phyloP scores from a whole-genome alignment of 371 early-diverging fungal species.

The Umbelopsis sp. region DNA sequence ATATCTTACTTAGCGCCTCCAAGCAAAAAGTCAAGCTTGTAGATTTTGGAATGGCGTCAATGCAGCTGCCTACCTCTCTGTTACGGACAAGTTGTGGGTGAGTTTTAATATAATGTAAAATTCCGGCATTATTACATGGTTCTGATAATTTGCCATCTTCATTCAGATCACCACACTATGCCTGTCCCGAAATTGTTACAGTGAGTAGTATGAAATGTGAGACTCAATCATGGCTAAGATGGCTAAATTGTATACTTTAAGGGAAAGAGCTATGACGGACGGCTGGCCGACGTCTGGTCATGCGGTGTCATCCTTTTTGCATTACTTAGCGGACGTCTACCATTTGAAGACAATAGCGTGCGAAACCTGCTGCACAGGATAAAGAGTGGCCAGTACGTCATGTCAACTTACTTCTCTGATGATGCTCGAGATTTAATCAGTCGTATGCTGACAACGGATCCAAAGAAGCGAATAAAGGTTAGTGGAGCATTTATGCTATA shows the following conservation, averaged over 20 bases:
- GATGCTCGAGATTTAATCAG: conserved; percentile 65
- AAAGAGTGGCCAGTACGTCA: conserved; percentile 50
- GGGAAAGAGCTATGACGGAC: conserved; percentile 75
- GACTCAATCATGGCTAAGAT: background rate
- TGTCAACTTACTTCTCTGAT: conserved; percentile 61
- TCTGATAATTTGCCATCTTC: background rate
- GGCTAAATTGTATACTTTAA: conserved; percentile 28
- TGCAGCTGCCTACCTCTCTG: conserved; percentile 64
- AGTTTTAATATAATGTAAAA: conserved; percentile 1
- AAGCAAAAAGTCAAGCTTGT: conserved; percentile 79
- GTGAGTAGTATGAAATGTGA: conserved; percentile 26
- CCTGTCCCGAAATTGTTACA: conserved; percentile 84
- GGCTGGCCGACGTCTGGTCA: conserved; percentile 90
- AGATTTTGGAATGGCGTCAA: conserved; percentile 84
- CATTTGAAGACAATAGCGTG: conserved; percentile 93
- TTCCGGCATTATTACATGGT: background rate
- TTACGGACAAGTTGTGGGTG: conserved; percentile 82
- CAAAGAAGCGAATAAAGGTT: conserved; percentile 56
- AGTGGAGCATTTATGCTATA: conserved; percentile 7
- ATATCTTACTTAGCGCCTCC: conserved; percentile 67
- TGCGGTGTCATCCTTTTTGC: conserved; percentile 93
- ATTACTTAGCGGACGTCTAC: conserved; percentile 85
- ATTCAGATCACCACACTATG: conserved; percentile 76
- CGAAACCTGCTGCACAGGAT: conserved; percentile 71
- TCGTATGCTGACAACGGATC: conserved; percentile 60